phyloP scores from a whole-genome alignment of 2,329 filamentous ascomycete species.

The Aspergillus ustus region DNA sequence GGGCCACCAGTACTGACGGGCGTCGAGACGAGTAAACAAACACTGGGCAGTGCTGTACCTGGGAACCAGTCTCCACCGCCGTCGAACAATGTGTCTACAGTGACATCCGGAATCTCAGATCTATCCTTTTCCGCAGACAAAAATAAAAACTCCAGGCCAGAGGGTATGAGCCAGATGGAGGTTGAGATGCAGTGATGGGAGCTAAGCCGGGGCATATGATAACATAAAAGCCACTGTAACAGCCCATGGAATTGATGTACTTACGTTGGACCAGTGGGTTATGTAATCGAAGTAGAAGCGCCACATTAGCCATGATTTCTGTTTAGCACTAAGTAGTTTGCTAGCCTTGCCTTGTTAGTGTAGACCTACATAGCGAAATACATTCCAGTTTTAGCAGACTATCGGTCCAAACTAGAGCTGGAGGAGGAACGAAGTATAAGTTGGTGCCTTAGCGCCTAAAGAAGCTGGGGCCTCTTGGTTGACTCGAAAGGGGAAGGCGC shows the following conservation, averaged over 20 bases:
- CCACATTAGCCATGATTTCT: neutral
- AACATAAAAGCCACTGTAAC: neutral
- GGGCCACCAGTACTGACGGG: constrained; percentile 61
- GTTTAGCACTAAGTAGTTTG: neutral
- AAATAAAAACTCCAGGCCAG: constrained; percentile 31
- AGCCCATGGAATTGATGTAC: constrained; percentile 12
- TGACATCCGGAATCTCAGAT: constrained; percentile 53
- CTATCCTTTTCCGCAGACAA: constrained; percentile 46
- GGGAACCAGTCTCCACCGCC: constrained; percentile 34
- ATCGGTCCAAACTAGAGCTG: neutral
- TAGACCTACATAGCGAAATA: neutral
- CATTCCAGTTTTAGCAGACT: neutral
- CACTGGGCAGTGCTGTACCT: constrained; percentile 51
- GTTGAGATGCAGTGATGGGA: constrained; percentile 55
- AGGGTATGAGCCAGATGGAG: constrained; percentile 45
- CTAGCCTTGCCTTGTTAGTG: neutral
- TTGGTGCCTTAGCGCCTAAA: constrained; percentile 15
- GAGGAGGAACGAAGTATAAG: constrained; percentile 3
- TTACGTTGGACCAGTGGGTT: constrained; percentile 8
- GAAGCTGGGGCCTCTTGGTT: constrained; percentile 18
- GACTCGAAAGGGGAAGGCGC: constrained; percentile 29
- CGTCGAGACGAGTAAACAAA: constrained; percentile 63
- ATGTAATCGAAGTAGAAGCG: constrained; percentile 11
- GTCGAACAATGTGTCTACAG: constrained; percentile 43
- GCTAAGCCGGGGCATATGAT: neutral